Evolutionary conservation across 2,329 filamentous ascomycete genomes (phyloP), one percentile per base, ranked within the genome.

Genomic region (Talaromyces sp.): DNA sequence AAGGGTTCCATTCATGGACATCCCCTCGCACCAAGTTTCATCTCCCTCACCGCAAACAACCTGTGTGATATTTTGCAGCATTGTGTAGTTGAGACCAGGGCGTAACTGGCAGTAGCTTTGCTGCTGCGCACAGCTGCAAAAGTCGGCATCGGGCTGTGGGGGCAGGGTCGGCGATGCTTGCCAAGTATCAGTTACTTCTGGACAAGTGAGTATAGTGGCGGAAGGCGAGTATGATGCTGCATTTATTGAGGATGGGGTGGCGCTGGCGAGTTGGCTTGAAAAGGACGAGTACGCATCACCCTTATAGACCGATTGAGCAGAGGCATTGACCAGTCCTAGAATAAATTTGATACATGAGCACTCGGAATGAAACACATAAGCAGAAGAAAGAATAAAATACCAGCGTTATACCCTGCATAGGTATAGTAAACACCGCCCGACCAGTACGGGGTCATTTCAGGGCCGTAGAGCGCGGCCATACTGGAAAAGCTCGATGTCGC

Each of bases 341-440:
- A 1, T 36, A 32, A 28, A n/a, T 36, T 33, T 15, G 32, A 9
- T 27, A 15, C 32, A 39, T 33, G 17, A 33, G 32, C 11, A 15
- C 13, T 33, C 32, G 3, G 13, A 15, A 33, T 33, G 4, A 33
- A 15, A 33, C 10, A 33, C 6, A 30, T 30, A 13, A 33, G 32
- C 3, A 13, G 17, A 10, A 27, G 13, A 6, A n/a, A 22, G 19
- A 55, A 8, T 39, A 30, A 55, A 33, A 36, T 61, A 70, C 69
- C 69, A 55, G 67, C 70, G 75, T 96, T 82, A 77, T 79, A 76
- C 96, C 92, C 80, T 96, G 84, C 92, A 82, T 93, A 98, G 91
- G 96, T 95, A 85, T 97, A 98, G 72, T 97, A 92, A 67, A 98
- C 96, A 77, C 93, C 93, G 67, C 93, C 93, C 54, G 91, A 96